Conservation (phyloP, 1,284 basidiomycete species). For the Irpex lacteus region DNA sequence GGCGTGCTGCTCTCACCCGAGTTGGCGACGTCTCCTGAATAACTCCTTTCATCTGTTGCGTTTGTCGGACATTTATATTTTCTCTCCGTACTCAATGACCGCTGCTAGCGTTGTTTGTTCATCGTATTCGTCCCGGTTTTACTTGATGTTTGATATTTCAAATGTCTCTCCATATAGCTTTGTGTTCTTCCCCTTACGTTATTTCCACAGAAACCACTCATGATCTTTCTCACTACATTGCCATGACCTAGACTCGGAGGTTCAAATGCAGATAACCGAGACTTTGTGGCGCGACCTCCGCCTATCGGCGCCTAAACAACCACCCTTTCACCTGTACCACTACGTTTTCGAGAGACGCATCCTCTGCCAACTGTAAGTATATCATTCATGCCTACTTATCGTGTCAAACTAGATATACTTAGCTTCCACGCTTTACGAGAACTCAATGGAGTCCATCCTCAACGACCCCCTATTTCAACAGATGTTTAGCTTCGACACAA, state of each 20-base stretch:
- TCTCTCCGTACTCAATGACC: neutral
- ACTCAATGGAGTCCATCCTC: neutral
- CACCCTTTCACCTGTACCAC: neutral
- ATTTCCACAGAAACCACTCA: neutral
- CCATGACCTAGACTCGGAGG: neutral
- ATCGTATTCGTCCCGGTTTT: neutral
- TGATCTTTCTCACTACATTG: too few species aligned
- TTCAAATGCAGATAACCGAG: neutral
- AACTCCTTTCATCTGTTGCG: neutral
- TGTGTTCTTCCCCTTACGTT: neutral
- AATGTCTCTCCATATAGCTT: neutral
- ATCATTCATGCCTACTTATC: neutral
- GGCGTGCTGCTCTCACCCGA: constrained; percentile 77
- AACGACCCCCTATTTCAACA: neutral
- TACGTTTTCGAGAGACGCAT: neutral
- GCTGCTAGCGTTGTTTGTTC: neutral
- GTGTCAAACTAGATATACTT: too few species aligned
- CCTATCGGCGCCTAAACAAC: neutral
- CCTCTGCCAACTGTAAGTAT: neutral
- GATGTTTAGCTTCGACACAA: neutral
- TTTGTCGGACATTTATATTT: neutral
- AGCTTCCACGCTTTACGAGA: neutral
- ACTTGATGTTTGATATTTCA: neutral
- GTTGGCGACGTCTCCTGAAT: constrained; percentile 50
- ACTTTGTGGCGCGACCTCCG: neutral